A percentile compares a stretch with the other conserved stretches of the same genome.
Conservation (phyloP, 305 asterid species). For the Monarda citriodora region DNA sequence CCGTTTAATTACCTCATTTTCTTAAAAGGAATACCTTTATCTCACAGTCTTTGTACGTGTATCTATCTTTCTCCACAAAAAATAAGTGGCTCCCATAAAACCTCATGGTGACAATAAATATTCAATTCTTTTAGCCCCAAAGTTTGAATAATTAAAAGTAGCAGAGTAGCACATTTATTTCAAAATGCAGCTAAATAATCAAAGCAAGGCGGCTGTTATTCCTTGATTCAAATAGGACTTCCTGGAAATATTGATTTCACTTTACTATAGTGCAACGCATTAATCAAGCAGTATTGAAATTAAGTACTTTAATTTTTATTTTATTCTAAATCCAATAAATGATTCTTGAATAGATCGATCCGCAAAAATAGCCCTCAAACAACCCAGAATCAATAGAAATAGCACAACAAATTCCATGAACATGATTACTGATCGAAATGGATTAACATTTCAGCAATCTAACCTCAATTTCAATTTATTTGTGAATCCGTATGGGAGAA, state of each 20-base stretch:
- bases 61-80: too few relatives aligned
- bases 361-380: too few relatives aligned
- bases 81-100: too few relatives aligned
- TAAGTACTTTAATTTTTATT: not conserved
- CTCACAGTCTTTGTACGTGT: too few relatives aligned
- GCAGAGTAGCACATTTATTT: not conserved
- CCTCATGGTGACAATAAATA: too few relatives aligned
- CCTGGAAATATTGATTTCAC: not conserved
- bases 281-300: not conserved
- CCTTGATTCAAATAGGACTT: not conserved
- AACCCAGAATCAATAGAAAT: not conserved
- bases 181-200: not conserved
- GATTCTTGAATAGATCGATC: too few relatives aligned
- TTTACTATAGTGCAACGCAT: not conserved
- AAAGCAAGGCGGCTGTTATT: too few relatives aligned
- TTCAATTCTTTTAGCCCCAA: too few relatives aligned
- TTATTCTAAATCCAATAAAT: not conserved
- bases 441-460: too few relatives aligned
- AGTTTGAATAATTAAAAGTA: not conserved
- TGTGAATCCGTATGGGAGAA: slow-evolving; percentile 4
- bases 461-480: slow-evolving; percentile 5
- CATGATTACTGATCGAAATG: too few relatives aligned
- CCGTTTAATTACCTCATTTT: too few relatives aligned
- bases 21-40: too few relatives aligned
- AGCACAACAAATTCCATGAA: not conserved